Evolutionary conservation across 768 basidiomycete genomes (phyloP).

Genomic region (Panus rudis): DNA sequence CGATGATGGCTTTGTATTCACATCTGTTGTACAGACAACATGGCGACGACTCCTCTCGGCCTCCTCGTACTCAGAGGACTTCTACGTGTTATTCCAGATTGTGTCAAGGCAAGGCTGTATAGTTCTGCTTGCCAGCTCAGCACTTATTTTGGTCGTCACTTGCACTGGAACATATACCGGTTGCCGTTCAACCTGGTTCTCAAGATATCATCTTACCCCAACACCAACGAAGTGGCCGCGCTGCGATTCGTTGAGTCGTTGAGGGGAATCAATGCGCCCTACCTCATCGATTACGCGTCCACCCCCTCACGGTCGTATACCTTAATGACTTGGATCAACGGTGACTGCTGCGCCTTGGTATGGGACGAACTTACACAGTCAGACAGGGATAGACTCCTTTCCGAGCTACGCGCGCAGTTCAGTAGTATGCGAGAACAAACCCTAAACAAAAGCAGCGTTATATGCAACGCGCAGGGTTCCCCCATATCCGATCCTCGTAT

Average conservation of each 20-base stretch:
- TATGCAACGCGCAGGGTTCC: slow-evolving; percentile 4
- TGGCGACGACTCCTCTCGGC: too few relatives aligned
- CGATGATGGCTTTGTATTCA: too few relatives aligned
- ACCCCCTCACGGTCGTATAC: neutral
- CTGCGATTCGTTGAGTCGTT: neutral
- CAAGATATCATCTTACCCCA: neutral
- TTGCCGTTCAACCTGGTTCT: neutral
- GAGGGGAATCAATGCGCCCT: slow-evolving; percentile 2
- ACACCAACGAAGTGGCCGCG: neutral
- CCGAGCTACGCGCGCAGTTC: slow-evolving; percentile 2
- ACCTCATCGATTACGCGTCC: slow-evolving; percentile 5
- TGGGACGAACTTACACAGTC: slow-evolving; percentile 7
- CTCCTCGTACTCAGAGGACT: too few relatives aligned
- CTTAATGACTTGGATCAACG: slow-evolving; percentile 11
- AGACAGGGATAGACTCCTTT: slow-evolving; percentile 7
- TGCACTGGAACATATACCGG: neutral
- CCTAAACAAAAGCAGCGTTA: neutral
- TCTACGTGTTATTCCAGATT: too few relatives aligned
- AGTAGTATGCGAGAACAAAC: neutral
- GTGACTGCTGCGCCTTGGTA: slow-evolving; percentile 5
- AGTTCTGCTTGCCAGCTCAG: too few relatives aligned
- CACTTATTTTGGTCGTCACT: neutral
- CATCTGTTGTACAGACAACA: too few relatives aligned
- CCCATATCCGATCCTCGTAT: slow-evolving; percentile 12
- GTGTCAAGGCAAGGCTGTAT: too few relatives aligned